phyloP scores from a whole-genome alignment of 352 stramenopile genomes.

The Halophytophthora batemanensis region DNA sequence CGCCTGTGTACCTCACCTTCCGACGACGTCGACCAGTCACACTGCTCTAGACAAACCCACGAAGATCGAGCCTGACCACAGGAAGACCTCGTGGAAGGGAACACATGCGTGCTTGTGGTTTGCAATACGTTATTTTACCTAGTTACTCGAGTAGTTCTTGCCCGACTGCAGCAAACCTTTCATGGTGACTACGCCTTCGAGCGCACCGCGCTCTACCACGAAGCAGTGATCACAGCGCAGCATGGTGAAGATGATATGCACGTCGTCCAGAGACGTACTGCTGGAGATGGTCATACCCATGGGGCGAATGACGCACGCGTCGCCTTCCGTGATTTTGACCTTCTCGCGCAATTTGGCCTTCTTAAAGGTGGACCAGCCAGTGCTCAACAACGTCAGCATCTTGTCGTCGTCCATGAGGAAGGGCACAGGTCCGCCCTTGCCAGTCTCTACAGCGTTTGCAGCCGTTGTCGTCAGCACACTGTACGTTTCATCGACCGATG shows the following conservation, averaged over 20 bases:
- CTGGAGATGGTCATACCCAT: conserved; percentile 72
- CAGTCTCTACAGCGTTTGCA: conserved; percentile 8
- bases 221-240: conserved; percentile 81
- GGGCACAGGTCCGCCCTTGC: conserved; percentile 21
- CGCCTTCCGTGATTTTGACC: conserved; percentile 61
- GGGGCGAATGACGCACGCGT: conserved; percentile 51
- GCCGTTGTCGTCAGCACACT: conserved; percentile 31
- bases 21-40: conserved; percentile 57
- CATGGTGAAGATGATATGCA: conserved; percentile 89
- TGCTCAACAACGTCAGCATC: conserved; percentile 63
- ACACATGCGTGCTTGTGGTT: neutral
- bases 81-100: neutral
- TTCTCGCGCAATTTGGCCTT: conserved; percentile 31
- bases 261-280: conserved; percentile 63
- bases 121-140: conserved; percentile 5
- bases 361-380: conserved; percentile 54
- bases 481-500: conserved; percentile 54
- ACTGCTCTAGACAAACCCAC: conserved; percentile 43
- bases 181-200: conserved; percentile 74
- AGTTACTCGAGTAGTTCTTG: conserved; percentile 21
- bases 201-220: conserved; percentile 69
- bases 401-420: conserved; percentile 78
- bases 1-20: conserved; percentile 85
- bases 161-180: conserved; percentile 51
- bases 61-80: neutral